Percentiles rank a stretch among this genome's conserved stretches.
Evolutionary conservation across 2,329 filamentous ascomycete species (phyloP).

Genomic region (Purpureocillium lavendulum): DNA sequence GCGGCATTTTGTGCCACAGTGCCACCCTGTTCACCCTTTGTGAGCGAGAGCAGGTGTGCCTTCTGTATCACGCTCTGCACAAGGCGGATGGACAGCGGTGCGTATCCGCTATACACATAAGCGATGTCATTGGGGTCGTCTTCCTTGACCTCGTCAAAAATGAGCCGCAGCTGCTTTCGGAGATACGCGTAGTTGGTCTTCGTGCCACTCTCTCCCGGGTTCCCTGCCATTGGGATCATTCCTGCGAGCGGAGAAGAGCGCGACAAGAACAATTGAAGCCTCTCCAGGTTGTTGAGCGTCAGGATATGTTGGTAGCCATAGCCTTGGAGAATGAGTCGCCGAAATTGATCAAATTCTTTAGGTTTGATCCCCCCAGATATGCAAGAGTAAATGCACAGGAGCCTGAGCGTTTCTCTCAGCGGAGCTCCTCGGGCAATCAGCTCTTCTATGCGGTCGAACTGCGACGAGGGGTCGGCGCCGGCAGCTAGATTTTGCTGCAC

Average conservation of each 20-base stretch:
- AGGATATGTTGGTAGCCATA: constrained; percentile 94
- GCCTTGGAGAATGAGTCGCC: constrained; percentile 77
- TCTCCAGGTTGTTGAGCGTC: constrained; percentile 81
- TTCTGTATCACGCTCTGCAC: constrained; percentile 94
- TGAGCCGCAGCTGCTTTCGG: constrained; percentile 77
- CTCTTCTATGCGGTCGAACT: constrained; percentile 88
- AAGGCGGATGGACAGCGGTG: constrained; percentile 81
- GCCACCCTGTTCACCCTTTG: constrained; percentile 41
- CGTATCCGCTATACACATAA: constrained; percentile 98
- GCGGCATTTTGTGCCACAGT: constrained; percentile 48
- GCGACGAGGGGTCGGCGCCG: constrained; percentile 77
- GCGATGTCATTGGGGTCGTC: constrained; percentile 88
- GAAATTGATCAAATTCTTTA: constrained; percentile 84
- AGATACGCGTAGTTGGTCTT: constrained; percentile 89
- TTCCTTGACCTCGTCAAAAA: constrained; percentile 95
- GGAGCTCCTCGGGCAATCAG: constrained; percentile 84
- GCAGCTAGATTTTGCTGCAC: constrained; percentile 94
- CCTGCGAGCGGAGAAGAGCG: constrained; percentile 69
- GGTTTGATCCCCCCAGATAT: constrained; percentile 81
- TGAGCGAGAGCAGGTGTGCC: constrained; percentile 65
- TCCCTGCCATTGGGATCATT: constrained; percentile 67
- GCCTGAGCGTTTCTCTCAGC: constrained; percentile 69
- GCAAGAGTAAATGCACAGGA: constrained; percentile 87
- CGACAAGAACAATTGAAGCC: constrained; percentile 76
- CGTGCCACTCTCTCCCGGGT: constrained; percentile 44